Evolutionary conservation across 1,284 basidiomycete species (phyloP).

Genomic region (Ceratobasidium sp.): DNA sequence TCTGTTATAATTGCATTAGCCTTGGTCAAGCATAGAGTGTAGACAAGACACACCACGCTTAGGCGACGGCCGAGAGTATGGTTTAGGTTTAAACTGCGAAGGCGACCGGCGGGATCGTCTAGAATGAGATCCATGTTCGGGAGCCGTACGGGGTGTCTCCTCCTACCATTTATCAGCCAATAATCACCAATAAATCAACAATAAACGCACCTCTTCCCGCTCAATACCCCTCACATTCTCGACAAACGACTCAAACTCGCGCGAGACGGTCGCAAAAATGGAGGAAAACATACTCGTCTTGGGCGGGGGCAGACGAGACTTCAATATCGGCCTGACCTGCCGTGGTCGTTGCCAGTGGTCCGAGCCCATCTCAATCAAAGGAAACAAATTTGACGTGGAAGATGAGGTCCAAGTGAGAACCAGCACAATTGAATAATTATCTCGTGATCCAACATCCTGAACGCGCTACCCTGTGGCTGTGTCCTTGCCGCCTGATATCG

Average conservation of each 20-base stretch:
- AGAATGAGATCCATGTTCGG: conserved; percentile 1
- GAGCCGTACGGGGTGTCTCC: background rate
- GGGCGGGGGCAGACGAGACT: conserved; percentile 27
- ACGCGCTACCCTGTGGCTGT: conserved; percentile 26
- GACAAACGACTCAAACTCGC: conserved; percentile 43
- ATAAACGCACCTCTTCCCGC: background rate
- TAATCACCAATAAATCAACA: background rate
- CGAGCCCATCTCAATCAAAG: background rate
- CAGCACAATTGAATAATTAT: background rate
- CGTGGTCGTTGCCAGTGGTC: conserved; percentile 24
- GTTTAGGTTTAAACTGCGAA: conserved; percentile 31
- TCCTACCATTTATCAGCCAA: background rate
- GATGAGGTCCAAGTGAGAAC: background rate
- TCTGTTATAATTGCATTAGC: background rate
- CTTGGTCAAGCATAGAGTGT: background rate
- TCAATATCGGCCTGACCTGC: conserved; percentile 21
- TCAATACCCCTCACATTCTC: conserved; percentile 31
- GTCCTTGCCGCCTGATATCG: background rate
- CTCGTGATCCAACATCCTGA: background rate
- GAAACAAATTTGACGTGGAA: background rate
- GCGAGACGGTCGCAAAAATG: conserved; percentile 26
- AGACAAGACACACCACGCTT: conserved; percentile 17
- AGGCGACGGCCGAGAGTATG: conserved; percentile 34
- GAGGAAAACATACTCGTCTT: conserved; percentile 40
- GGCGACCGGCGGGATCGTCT: conserved; percentile 18